phyloP scores from a whole-genome alignment of 257 asterid genomes.

The Ilex asprella region DNA sequence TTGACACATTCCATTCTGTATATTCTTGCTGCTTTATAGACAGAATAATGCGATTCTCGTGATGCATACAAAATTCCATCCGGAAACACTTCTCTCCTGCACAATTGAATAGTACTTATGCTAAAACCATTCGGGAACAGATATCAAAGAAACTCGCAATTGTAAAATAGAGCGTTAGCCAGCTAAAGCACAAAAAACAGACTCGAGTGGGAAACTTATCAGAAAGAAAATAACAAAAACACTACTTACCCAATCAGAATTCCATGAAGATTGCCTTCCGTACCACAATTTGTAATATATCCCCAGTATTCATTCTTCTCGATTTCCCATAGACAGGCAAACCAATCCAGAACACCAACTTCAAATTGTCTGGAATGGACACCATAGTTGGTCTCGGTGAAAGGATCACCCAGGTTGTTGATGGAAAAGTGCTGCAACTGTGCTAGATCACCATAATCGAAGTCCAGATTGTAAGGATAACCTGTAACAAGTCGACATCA shows the following conservation, averaged over 20 bases:
- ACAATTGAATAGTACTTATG: not conserved
- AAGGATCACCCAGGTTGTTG: conserved; percentile 29
- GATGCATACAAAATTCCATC: conserved; percentile 18
- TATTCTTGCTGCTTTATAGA: conserved; percentile 20
- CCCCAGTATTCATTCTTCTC: conserved; percentile 22
- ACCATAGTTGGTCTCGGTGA: conserved; percentile 12
- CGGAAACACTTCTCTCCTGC: conserved; percentile 19
- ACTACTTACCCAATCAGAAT: conserved; percentile 18
- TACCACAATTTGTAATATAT: conserved; percentile 24
- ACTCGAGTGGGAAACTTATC: not conserved
- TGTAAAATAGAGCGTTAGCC: too few species aligned
- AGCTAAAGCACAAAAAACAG: too few species aligned
- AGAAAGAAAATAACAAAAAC: too few species aligned
- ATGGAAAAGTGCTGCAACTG: conserved; percentile 17
- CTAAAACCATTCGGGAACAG: not conserved
- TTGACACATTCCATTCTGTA: conserved; percentile 16
- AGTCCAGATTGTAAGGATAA: conserved; percentile 13
- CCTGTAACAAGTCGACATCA: conserved; percentile 7
- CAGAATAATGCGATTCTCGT: conserved; percentile 18
- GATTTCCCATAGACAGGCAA: conserved; percentile 21
- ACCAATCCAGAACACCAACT: conserved; percentile 24
- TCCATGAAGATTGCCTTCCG: conserved; percentile 26
- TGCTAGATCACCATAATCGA: conserved; percentile 11
- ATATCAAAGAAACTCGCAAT: not conserved
- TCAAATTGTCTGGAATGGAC: conserved; percentile 23